Conservation (phyloP, 1,284 basidiomycete species). For the Malassezia sympodialis region DNA sequence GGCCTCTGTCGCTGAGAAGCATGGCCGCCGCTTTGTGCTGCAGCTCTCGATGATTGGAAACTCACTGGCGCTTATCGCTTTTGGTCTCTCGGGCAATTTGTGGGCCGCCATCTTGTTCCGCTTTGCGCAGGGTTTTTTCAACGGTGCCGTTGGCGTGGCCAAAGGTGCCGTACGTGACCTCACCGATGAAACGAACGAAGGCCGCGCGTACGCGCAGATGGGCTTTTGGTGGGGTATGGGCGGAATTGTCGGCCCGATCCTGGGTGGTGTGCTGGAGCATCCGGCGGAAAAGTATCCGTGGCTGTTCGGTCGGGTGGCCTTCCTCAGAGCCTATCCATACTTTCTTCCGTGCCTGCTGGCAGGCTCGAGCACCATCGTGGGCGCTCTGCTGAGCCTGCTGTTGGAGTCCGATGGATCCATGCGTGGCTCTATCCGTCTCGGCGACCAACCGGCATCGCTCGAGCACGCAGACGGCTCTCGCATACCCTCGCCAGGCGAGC, state of each 20-base stretch:
- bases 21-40: slow-evolving; percentile 75
- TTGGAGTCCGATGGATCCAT: slow-evolving; percentile 61
- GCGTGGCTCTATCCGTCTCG: slow-evolving; percentile 28
- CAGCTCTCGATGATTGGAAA: slow-evolving; percentile 75
- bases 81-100: slow-evolving; percentile 63
- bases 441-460: background rate
- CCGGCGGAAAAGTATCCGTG: slow-evolving; percentile 75
- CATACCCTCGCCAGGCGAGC: background rate
- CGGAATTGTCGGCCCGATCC: slow-evolving; percentile 63
- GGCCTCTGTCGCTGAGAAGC: slow-evolving; percentile 85
- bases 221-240: slow-evolving; percentile 95
- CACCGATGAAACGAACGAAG: slow-evolving; percentile 81
- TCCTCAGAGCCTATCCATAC: slow-evolving; percentile 79
- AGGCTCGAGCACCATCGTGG: slow-evolving; percentile 51
- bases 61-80: slow-evolving; percentile 64
- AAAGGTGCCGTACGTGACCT: slow-evolving; percentile 71
- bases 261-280: slow-evolving; percentile 55
- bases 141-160: slow-evolving; percentile 84
- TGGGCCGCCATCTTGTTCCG: slow-evolving; percentile 69
- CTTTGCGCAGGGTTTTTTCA: slow-evolving; percentile 88
- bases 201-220: slow-evolving; percentile 81
- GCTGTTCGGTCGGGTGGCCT: slow-evolving; percentile 55
- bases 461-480: background rate
- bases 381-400: slow-evolving; percentile 75
- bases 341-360: slow-evolving; percentile 71